Conservation (phyloP, 2,329 filamentous ascomycete genomes). For the Fusarium torulosum region DNA sequence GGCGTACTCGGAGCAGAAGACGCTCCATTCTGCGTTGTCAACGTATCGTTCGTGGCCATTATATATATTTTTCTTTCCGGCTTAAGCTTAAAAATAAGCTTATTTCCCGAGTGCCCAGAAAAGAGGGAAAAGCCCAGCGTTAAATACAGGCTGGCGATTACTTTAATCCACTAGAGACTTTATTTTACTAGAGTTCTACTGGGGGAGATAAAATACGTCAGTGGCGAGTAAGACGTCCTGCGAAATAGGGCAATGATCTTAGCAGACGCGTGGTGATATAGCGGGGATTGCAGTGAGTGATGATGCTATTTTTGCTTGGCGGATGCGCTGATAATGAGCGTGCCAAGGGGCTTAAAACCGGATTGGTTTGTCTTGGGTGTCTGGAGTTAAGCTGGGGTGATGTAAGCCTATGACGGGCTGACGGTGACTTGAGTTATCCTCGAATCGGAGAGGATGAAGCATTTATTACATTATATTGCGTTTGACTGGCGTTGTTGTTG, state of each 20-base stretch:
- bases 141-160: background rate
- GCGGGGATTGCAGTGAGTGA: conserved; percentile 1
- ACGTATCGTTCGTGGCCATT: background rate
- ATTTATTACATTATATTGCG: background rate
- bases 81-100: conserved; percentile 40
- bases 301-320: conserved; percentile 34
- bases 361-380: conserved; percentile 7
- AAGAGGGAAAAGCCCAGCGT: background rate
- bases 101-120: conserved; percentile 1
- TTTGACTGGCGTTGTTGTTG: background rate
- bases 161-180: background rate
- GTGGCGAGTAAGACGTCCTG: conserved; percentile 12
- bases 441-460: background rate
- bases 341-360: conserved; percentile 23
- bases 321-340: conserved; percentile 7
- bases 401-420: background rate
- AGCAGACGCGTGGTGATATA: background rate
- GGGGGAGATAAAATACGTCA: conserved; percentile 15
- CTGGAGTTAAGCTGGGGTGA: background rate
- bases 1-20: conserved; percentile 18
- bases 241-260: background rate
- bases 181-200: background rate
- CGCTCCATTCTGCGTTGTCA: background rate
- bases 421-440: background rate
- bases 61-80: background rate